These are phyloP conservation scores for Coemansia sp. DNA, from an alignment of 192 early-diverging fungal species.

Conservation along the genomic window DNA sequence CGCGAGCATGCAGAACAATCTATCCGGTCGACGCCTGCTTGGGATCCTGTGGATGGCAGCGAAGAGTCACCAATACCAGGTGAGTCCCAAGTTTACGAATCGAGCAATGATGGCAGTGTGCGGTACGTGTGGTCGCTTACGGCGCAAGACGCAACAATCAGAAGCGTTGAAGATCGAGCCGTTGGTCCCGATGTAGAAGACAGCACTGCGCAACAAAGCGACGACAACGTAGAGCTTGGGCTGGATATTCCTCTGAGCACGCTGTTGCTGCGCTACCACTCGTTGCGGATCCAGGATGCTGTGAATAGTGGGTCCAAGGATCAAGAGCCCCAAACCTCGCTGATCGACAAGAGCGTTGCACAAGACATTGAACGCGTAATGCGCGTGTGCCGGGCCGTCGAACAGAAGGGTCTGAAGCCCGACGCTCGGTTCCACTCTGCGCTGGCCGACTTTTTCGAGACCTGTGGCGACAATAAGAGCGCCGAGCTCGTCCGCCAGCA, in stretches of 20 bases:
- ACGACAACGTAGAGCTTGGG: neutral
- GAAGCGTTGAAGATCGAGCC: conserved; percentile 32
- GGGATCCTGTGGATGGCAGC: neutral
- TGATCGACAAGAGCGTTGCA: conserved; percentile 10
- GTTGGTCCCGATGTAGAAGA: neutral
- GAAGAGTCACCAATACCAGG: neutral
- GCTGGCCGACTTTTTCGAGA: conserved; percentile 40
- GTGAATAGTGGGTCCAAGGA: neutral
- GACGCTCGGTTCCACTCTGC: conserved; percentile 40
- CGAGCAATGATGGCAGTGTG: neutral
- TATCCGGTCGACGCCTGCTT: neutral
- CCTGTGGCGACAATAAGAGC: conserved; percentile 34
- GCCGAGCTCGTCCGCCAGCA: conserved; percentile 38
- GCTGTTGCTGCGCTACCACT: conserved; percentile 38
- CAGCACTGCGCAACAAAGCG: neutral
- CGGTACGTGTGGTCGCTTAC: conserved; percentile 14
- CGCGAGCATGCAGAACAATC: conserved; percentile 13
- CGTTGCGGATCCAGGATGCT: conserved; percentile 29
- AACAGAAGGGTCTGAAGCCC: conserved; percentile 24
- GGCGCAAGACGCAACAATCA: conserved; percentile 33
- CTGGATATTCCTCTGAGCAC: conserved; percentile 45
- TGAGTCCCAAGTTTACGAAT: neutral
- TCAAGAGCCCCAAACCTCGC: neutral
- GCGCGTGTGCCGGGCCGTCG: conserved; percentile 38
- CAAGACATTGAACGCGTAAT: conserved; percentile 34